Evolutionary conservation across 441 rosid genomes (phyloP).

Genomic region (Geranium incanum): DNA sequence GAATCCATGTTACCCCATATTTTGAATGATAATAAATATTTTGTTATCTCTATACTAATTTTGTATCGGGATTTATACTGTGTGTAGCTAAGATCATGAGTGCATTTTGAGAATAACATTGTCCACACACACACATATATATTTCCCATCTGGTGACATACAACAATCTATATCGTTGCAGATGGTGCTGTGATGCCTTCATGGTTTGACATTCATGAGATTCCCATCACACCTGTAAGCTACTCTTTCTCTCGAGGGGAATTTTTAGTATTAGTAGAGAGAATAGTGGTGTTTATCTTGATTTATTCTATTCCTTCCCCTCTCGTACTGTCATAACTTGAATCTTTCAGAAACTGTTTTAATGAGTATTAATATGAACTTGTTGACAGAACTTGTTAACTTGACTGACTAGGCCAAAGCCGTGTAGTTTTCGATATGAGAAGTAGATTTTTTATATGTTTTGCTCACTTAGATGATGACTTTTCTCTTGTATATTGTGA

Average conservation of each 20-base stretch:
- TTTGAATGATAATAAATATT: no score
- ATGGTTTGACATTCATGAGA: constrained; percentile 87
- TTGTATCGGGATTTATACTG: neutral
- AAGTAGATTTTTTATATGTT: neutral
- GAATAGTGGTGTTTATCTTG: no score
- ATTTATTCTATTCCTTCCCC: neutral
- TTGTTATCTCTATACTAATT: neutral
- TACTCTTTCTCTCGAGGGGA: constrained; percentile 3
- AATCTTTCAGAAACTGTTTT: neutral
- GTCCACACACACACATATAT: neutral
- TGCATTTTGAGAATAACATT: neutral
- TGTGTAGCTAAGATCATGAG: neutral
- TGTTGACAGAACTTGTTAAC: neutral
- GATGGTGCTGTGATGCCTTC: constrained; percentile 87
- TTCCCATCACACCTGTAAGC: constrained; percentile 74
- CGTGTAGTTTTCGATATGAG: neutral
- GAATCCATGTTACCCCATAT: no score
- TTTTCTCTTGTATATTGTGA: neutral
- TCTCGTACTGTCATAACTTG: neutral
- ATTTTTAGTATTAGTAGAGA: no score
- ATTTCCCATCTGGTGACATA: constrained; percentile 11
- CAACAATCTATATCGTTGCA: constrained; percentile 25
- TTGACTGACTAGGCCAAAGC: neutral
- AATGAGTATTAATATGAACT: neutral
- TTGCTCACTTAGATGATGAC: constrained; percentile 11